These are phyloP conservation scores for Calonectria multiphialidica DNA, from an alignment of 2,329 filamentous ascomycete genomes.

Conservation along the genomic window DNA sequence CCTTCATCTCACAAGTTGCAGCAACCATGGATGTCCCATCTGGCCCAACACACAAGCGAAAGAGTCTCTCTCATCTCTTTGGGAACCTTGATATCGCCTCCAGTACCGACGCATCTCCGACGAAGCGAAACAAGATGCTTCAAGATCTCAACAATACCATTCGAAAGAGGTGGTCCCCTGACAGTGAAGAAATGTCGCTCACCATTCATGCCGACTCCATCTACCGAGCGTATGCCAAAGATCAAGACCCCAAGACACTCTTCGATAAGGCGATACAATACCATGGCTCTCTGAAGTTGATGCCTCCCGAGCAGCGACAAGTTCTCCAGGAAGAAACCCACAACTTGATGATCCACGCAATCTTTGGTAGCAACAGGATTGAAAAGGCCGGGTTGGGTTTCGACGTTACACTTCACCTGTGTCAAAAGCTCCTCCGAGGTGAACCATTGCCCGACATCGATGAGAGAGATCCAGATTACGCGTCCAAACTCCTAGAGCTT, in stretches of 20 bases:
- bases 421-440: slow-evolving; percentile 24
- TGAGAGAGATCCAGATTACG: slow-evolving; percentile 7
- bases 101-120: too few species aligned
- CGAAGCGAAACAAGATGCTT: too few species aligned
- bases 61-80: too few species aligned
- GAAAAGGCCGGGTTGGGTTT: slow-evolving; percentile 34
- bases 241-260: slow-evolving; percentile 22
- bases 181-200: too few species aligned
- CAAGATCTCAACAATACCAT: too few species aligned
- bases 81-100: too few species aligned
- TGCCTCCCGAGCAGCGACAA: background rate
- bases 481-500: slow-evolving; percentile 14
- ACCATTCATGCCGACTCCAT: slow-evolving; percentile 8
- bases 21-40: too few species aligned
- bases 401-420: slow-evolving; percentile 32
- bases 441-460: slow-evolving; percentile 18
- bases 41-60: too few species aligned
- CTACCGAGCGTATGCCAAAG: slow-evolving; percentile 20
- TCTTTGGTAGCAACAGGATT: slow-evolving; percentile 44
- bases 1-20: too few species aligned
- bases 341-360: slow-evolving; percentile 31
- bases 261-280: slow-evolving; percentile 26
- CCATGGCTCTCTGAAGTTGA: background rate
- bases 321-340: slow-evolving; percentile 24
- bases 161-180: too few species aligned